Evolutionary conservation across 2,329 filamentous ascomycete genomes (phyloP), one percentile per base, ranked within the genome.

Genomic region (Xylaria sp.): DNA sequence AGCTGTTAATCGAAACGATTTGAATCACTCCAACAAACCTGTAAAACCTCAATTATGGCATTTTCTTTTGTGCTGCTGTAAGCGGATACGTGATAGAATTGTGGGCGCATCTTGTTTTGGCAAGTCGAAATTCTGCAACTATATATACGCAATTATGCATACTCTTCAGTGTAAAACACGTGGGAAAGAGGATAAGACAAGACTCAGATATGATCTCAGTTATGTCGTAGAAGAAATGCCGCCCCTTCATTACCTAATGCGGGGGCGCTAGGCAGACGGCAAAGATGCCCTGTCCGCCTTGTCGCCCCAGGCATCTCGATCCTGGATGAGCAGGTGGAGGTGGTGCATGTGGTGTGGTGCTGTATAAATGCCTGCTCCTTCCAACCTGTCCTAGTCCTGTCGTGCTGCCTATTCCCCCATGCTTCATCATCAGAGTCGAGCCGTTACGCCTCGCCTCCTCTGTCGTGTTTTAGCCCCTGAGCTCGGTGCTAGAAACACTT

Each of bases 301-400:
- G 34, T 37, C 34, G 34, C 34, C 18, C 18, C 41, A 46, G 41
- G 41, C 41, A 44, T 28, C 18, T 44, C 41, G 15, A 41, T 41
- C 15, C 39, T 12, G 18, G 39, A 18, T 18, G 10, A 44, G 12
- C 12, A 10, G 12, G 39, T 15, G 13, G 18, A 5, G 18, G 41
- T 46, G 18, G 41, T n/a, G 18, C 41, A 18, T 8, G 41, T 46
- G 41, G 46, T 18, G 25, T 28, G 28, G 28, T 28, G 28, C 28
- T 28, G 28, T 54, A 67, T 67, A 67, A 63, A 67, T 34, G 25
- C 8, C 57, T 8, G 25, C 25, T 15, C 39, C 18, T 39, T n/a
- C 51, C 23, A 56, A 2, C 32, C 37, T n/a, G 18, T 50, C n/a
- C 57, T 41, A 10, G 23, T 39, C 37, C 20, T 34, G 20, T 20